These are phyloP conservation scores for Leptosphaerulina australis DNA, from an alignment of 2,329 filamentous ascomycete genomes.

Conservation along the genomic window DNA sequence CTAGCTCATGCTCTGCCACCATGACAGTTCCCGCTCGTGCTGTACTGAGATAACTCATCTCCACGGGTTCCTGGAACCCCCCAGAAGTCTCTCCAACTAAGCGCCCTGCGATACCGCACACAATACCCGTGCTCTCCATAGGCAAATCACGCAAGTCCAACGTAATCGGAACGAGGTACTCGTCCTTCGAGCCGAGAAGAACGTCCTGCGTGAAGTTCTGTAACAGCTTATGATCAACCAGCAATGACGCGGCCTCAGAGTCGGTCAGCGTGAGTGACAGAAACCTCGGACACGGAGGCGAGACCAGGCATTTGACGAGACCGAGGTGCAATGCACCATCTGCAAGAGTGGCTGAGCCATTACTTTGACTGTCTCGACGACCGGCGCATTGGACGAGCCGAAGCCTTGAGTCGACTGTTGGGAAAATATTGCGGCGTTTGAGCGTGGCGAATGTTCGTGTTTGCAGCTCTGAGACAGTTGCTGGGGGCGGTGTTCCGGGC, in stretches of 20 bases:
- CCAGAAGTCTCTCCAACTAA: constrained; percentile 71
- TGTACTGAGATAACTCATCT: constrained; percentile 90
- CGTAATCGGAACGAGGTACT: constrained; percentile 81
- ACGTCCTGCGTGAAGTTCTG: constrained; percentile 64
- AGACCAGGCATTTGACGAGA: constrained; percentile 56
- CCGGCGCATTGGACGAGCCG: constrained; percentile 84
- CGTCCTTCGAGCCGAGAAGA: constrained; percentile 75
- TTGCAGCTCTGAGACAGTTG: constrained; percentile 79
- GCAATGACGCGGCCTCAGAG: constrained; percentile 73
- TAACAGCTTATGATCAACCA: constrained; percentile 72
- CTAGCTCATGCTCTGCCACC: constrained; percentile 74
- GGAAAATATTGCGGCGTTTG: constrained; percentile 75
- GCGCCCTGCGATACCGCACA: constrained; percentile 87
- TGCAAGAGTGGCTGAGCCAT: constrained; percentile 42
- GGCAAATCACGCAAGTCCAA: constrained; percentile 82
- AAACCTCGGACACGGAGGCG: constrained; percentile 65
- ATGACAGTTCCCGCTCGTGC: constrained; percentile 89
- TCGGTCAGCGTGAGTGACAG: constrained; percentile 75
- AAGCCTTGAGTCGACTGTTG: constrained; percentile 70
- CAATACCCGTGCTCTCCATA: constrained; percentile 88
- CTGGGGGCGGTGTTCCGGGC: constrained; percentile 76
- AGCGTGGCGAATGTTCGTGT: constrained; percentile 81
- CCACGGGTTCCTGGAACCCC: constrained; percentile 57
- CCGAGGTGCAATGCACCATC: constrained; percentile 55
- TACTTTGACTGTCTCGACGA: constrained; percentile 50